phyloP scores from a whole-genome alignment of 1,139 yeast genomes.

The Yamadazyma atlantica region DNA sequence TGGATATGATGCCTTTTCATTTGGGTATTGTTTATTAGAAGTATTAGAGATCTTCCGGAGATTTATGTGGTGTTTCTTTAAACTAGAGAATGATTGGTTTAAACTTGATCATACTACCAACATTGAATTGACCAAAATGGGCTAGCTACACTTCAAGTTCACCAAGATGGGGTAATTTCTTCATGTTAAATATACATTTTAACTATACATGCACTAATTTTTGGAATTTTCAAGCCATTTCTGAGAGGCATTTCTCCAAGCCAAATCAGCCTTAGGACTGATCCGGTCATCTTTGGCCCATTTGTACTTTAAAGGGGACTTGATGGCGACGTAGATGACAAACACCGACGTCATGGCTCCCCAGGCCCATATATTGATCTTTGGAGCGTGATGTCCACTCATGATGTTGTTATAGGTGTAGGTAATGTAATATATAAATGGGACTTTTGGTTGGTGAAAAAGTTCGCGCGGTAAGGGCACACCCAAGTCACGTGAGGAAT shows the following conservation, averaged over 20 bases:
- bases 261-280: constrained; percentile 51
- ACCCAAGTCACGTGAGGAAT: background rate
- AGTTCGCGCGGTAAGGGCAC: background rate
- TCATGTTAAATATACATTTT: background rate
- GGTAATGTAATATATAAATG: background rate
- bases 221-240: constrained; percentile 40
- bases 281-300: constrained; percentile 44
- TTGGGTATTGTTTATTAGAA: constrained; percentile 66
- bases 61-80: constrained; percentile 85
- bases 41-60: constrained; percentile 75
- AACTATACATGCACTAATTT: background rate
- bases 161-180: constrained; percentile 10
- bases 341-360: constrained; percentile 49
- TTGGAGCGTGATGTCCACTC: constrained; percentile 35
- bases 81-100: constrained; percentile 75
- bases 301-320: constrained; percentile 47
- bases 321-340: constrained; percentile 37
- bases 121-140: constrained; percentile 23
- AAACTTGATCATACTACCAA: constrained; percentile 25
- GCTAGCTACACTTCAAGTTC: no score
- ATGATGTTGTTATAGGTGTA: constrained; percentile 4
- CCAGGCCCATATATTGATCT: constrained; percentile 41
- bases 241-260: constrained; percentile 52
- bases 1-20: constrained; percentile 49
- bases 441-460: constrained; percentile 25